phyloP scores from a whole-genome alignment of 208 protist species.

The Wallacemonas sp. region DNA sequence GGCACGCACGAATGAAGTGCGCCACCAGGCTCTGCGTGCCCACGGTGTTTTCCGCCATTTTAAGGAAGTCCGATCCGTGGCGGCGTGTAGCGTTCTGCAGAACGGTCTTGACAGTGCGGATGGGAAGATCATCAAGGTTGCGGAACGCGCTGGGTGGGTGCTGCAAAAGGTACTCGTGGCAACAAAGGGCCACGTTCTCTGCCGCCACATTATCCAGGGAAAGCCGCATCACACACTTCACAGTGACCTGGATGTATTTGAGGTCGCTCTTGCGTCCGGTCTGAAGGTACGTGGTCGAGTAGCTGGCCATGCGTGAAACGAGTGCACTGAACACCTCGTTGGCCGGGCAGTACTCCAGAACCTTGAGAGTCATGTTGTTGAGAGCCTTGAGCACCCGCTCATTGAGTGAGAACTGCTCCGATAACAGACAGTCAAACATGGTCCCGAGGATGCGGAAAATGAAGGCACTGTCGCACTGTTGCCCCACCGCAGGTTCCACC shows the following conservation, averaged over 20 bases:
- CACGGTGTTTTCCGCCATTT: conserved; percentile 48
- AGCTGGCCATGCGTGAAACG: conserved; percentile 74
- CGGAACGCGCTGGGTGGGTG: conserved; percentile 88
- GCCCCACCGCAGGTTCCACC: conserved; percentile 29
- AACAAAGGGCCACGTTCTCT: conserved; percentile 80
- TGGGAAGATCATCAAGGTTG: conserved; percentile 78
- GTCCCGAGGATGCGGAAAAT: conserved; percentile 66
- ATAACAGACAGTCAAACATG: conserved; percentile 87
- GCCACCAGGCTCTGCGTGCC: conserved; percentile 79
- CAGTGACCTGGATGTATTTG: conserved; percentile 89
- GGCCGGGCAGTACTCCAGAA: conserved; percentile 60
- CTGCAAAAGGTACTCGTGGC: conserved; percentile 85
- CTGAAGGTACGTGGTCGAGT: conserved; percentile 76
- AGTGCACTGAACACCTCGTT: conserved; percentile 85
- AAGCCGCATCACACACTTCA: conserved; percentile 86
- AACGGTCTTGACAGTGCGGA: conserved; percentile 89
- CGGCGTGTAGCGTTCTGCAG: conserved; percentile 66
- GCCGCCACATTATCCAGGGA: conserved; percentile 49
- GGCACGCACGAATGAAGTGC: conserved; percentile 86
- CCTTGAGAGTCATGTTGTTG: conserved; percentile 75
- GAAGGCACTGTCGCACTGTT: conserved; percentile 66
- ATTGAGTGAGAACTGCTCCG: conserved; percentile 72
- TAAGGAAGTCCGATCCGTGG: conserved; percentile 45
- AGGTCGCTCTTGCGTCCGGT: conserved; percentile 63
- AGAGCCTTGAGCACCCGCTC: conserved; percentile 75